phyloP scores from a whole-genome alignment of 768 basidiomycete genomes.

The Brasilioporus rufonigricans region DNA sequence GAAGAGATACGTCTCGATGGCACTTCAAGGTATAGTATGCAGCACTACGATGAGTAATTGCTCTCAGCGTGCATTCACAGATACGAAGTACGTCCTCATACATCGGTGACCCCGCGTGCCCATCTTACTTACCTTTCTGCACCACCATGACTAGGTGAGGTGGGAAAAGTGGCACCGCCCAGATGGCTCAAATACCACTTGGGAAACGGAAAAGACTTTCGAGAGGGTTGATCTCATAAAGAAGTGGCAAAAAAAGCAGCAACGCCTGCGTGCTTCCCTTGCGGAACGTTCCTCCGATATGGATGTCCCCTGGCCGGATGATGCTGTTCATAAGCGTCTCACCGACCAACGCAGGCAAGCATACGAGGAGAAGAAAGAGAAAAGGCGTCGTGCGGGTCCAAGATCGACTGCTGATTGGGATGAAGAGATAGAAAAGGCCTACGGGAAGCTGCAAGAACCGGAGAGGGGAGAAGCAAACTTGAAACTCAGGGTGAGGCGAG shows the following conservation, averaged over 20 bases:
- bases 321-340: slow-evolving; percentile 42
- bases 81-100: slow-evolving; percentile 29
- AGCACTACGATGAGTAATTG: background rate
- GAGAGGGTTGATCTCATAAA: slow-evolving; percentile 19
- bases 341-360: slow-evolving; percentile 46
- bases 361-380: slow-evolving; percentile 42
- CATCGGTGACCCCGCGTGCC: background rate
- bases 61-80: slow-evolving; percentile 17
- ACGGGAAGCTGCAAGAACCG: slow-evolving; percentile 23
- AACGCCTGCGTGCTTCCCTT: slow-evolving; percentile 25
- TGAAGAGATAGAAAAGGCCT: slow-evolving; percentile 22
- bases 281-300: slow-evolving; percentile 38
- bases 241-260: slow-evolving; percentile 37
- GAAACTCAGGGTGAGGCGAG: slow-evolving; percentile 23
- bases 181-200: slow-evolving; percentile 56
- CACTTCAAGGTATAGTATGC: slow-evolving; percentile 21
- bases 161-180: slow-evolving; percentile 52
- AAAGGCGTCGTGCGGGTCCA: slow-evolving; percentile 4
- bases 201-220: slow-evolving; percentile 35
- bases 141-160: slow-evolving; percentile 37
- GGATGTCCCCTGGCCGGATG: slow-evolving; percentile 36
- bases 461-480: slow-evolving; percentile 24
- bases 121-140: background rate
- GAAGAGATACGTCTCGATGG: slow-evolving; percentile 33
- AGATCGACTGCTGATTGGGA: slow-evolving; percentile 25